Base-by-base conservation (phyloP, 208 protist genomes). In the Wallacemonas collosoma region DNA sequence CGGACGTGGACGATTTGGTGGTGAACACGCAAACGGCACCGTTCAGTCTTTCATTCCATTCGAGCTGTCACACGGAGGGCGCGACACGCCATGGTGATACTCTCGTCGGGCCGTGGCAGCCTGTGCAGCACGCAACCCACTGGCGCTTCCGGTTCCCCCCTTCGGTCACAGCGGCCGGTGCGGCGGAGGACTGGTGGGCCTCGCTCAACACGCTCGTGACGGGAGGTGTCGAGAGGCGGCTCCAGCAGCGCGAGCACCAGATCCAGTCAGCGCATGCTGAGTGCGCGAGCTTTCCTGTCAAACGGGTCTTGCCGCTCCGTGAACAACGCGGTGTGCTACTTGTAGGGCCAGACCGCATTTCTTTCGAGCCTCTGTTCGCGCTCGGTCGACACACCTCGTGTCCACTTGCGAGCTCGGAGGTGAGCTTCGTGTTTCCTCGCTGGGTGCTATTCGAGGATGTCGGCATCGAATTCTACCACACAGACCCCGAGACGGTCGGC, bases 291-390 rank as follows among this genome's bases (percentile, higher is more conserved):
- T 89, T 89, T 66, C 68, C 73, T 7, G 77, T 61, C 14, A 69
- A 69, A 15, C 83, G 83, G 11, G 60, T 83, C 38, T 54, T 84
- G 11, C 83, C 83, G 0, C 76, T 89, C 55, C 83, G 83, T 1
- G 78, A 86, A 67, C 81, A 89, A 70, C 71, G 77, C 11, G 83
- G 83, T 1, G 62, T 89, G 35, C 68, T 89, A 44, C 60, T 68
- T 63, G 66, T 86, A 38, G 53, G 60, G 4, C 48, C 50, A 7
- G 48, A 48, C 7, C 44, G 51, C 15, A 14, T 79, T 14, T 35
- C 47, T 35, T 89, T 89, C 57, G 66, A 77, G 58, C 83, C 83
- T 2, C 72, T 89, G 1, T 83, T 83, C 54, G 47, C 67, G 9
- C 11, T 81, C 12, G 56, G 55, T 1, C 41, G 44, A 1, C 71